phyloP scores from a whole-genome alignment of 23 red algal genomes.

The Rhodosorus marinus region DNA sequence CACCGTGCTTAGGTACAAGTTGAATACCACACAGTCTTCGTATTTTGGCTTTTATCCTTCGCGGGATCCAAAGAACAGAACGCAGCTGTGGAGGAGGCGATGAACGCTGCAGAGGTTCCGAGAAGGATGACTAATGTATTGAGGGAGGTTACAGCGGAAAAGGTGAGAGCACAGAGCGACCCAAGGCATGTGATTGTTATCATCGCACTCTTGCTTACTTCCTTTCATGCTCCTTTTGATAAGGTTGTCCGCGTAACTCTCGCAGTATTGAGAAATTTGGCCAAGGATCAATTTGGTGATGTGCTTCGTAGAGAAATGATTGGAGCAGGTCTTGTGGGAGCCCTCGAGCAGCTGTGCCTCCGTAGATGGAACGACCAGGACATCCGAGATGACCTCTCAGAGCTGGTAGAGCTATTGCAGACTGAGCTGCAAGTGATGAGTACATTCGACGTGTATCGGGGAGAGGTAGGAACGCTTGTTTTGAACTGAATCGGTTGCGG shows the following conservation, averaged over 20 bases:
- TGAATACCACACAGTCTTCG: constrained; percentile 55
- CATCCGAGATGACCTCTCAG: constrained; percentile 38
- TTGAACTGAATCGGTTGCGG: no score
- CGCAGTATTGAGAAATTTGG: constrained; percentile 49
- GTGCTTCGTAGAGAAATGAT: constrained; percentile 67
- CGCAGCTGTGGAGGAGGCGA: constrained; percentile 8
- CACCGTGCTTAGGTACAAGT: constrained; percentile 43
- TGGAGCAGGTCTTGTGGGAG: constrained; percentile 57
- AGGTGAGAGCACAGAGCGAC: no score
- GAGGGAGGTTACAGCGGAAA: constrained; percentile 31
- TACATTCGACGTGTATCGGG: constrained; percentile 73
- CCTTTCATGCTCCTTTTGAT: no score
- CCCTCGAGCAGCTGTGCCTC: constrained; percentile 21
- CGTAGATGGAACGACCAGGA: constrained; percentile 67
- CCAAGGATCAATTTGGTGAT: constrained; percentile 1
- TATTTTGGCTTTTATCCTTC: constrained; percentile 79
- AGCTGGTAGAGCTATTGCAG: constrained; percentile 26
- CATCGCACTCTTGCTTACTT: no score
- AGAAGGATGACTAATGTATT: constrained; percentile 31
- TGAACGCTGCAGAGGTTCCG: constrained; percentile 51
- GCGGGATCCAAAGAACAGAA: constrained; percentile 3
- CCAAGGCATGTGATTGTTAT: no score
- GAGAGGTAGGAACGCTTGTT: no score
- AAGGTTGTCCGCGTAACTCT: constrained; percentile 64
- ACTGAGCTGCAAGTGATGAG: constrained; percentile 57